Percentiles rank a stretch among this genome's conserved stretches.
Conservation (phyloP, 768 basidiomycete genomes). For the Agrocybe pediades region DNA sequence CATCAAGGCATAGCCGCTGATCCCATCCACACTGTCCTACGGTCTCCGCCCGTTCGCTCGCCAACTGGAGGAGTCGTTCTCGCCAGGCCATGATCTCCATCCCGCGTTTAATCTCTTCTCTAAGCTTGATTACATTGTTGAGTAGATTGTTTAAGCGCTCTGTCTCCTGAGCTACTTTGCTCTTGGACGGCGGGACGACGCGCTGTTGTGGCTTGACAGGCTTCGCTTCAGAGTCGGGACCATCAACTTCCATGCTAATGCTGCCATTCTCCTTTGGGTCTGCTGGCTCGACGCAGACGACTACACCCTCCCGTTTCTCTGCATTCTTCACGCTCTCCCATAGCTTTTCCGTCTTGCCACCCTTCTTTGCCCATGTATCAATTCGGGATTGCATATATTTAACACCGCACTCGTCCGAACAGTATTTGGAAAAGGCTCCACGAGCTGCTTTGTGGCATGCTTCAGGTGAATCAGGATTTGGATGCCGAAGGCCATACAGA, state of each 20-base stretch:
- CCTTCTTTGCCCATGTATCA: slow-evolving; percentile 59
- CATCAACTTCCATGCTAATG: slow-evolving; percentile 23
- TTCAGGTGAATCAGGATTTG: slow-evolving; percentile 59
- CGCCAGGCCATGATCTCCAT: slow-evolving; percentile 74
- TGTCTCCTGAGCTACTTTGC: slow-evolving; percentile 58
- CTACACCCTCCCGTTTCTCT: slow-evolving; percentile 70
- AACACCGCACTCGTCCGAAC: slow-evolving; percentile 86
- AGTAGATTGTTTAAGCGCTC: slow-evolving; percentile 54
- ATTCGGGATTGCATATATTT: slow-evolving; percentile 70
- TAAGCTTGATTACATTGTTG: slow-evolving; percentile 56
- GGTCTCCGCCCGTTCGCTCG: slow-evolving; percentile 64
- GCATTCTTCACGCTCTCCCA: slow-evolving; percentile 78
- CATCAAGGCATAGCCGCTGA: slow-evolving; percentile 79
- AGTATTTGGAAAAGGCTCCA: slow-evolving; percentile 87
- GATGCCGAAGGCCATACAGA: slow-evolving; percentile 65
- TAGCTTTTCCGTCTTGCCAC: slow-evolving; percentile 62
- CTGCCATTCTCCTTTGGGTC: slow-evolving; percentile 18
- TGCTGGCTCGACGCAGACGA: slow-evolving; percentile 42
- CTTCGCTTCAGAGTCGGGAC: slow-evolving; percentile 22
- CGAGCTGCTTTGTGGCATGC: slow-evolving; percentile 83
- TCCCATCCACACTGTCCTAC: slow-evolving; percentile 87
- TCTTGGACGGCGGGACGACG: slow-evolving; percentile 34
- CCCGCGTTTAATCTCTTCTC: slow-evolving; percentile 67
- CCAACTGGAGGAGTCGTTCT: slow-evolving; percentile 67
- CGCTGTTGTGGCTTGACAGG: slow-evolving; percentile 13